Base-by-base conservation (phyloP, 768 basidiomycete species). In the Gloeopeniophorella convolvens region DNA sequence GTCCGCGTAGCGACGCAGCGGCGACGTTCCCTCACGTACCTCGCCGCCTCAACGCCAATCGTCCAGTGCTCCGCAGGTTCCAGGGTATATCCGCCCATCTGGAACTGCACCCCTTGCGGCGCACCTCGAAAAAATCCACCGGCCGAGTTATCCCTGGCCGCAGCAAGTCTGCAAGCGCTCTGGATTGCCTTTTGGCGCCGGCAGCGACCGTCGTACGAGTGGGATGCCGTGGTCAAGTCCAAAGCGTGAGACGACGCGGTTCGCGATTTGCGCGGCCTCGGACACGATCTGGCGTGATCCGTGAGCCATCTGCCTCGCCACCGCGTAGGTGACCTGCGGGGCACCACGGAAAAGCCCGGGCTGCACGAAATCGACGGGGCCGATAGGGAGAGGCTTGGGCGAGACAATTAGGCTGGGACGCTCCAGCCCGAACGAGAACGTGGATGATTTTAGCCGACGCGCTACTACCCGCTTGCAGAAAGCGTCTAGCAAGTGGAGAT, bases 21-120 rank as follows among this genome's bases (percentile, higher is more conserved):
- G 96, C 5, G 86, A 90, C 8, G 96, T 97, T 8, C 80, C 18
- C 88, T 79, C 15, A 75, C 68, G 63, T 99, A 99, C 3, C 94
- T 93, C 55, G 85, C 85, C 33, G 78, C 78, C 2, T 77, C 70
- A n/a, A 89, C 63, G 0, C 85, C 91, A 59, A 97, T 65, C 5
- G 65, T 62, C 72, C 72, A 82, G 62, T 98, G 94, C 40, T 68
- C 74, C 13, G 68, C 72, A 0, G 88, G 82, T 36, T 72, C 68
- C 34, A 83, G 62, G 0, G 72, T 68, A 60, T 81, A 79, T 15
- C 62, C 64, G 0, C 70, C 75, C 0, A 63, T 43, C 1, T 74
- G 63, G 8, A 68, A 59, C 13, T 64, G 58, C 4, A 74, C 53
- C 70, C 62, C 42, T 62, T 54, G 18, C 63, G 60, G 27, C 76